Evolutionary conservation across 176 grass and related monocot genomes (phyloP).

Genomic region (Triticum monococcum): DNA sequence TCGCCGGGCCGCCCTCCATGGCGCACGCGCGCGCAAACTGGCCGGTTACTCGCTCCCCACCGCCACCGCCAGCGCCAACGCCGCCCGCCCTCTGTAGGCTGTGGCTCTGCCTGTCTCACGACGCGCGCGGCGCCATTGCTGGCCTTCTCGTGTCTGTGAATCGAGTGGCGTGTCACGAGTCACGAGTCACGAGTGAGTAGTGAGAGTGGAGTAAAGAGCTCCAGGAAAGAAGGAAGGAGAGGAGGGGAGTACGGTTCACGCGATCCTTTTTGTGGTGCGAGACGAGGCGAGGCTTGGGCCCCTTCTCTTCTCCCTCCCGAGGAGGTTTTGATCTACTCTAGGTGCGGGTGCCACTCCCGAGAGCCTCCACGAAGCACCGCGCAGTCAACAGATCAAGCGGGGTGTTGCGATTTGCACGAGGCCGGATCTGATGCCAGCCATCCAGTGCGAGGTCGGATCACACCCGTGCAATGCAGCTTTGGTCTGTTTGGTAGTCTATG

Average conservation of each 20-base stretch:
- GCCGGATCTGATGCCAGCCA: background rate
- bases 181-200: background rate
- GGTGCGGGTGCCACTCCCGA: background rate
- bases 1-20: conserved; percentile 33
- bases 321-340: too few relatives aligned
- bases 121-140: conserved; percentile 27
- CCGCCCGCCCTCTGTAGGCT: too few relatives aligned
- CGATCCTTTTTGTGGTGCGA: background rate
- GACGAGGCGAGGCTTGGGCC: background rate
- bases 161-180: background rate
- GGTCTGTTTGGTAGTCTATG: too few relatives aligned
- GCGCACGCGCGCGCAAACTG: background rate
- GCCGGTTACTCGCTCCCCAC: too few relatives aligned
- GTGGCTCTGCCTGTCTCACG: background rate
- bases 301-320: too few relatives aligned
- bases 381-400: background rate
- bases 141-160: background rate
- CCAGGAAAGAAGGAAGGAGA: background rate
- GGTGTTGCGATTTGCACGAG: background rate
- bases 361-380: background rate
- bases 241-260: background rate
- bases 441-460: too few relatives aligned
- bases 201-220: background rate
- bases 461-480: too few relatives aligned
- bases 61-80: too few relatives aligned